A percentile compares a stretch with the other conserved stretches of the same genome.
phyloP scores from a whole-genome alignment of 2,329 filamentous ascomycete genomes.

The Verticillium klebahnii region DNA sequence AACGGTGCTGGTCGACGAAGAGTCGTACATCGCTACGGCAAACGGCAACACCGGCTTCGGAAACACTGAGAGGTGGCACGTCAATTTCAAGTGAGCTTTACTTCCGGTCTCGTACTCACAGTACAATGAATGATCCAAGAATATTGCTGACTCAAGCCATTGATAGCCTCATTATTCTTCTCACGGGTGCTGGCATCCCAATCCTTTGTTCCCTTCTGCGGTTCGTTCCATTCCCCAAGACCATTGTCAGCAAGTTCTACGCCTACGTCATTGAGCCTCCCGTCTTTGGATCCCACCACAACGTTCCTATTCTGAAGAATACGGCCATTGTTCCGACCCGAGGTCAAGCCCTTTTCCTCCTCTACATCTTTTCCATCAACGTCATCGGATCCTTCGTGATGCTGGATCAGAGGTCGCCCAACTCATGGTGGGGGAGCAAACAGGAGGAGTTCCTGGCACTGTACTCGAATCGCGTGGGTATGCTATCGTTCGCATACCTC shows the following conservation, averaged over 20 bases:
- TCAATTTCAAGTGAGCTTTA: neutral
- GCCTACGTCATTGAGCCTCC: slow-evolving; percentile 19
- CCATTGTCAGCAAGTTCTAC: slow-evolving; percentile 11
- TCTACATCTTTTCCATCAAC: slow-evolving; percentile 32
- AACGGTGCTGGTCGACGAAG: slow-evolving; percentile 8
- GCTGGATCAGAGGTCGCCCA: slow-evolving; percentile 19
- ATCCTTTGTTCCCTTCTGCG: slow-evolving; percentile 24
- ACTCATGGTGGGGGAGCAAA: slow-evolving; percentile 11
- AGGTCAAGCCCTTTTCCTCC: slow-evolving; percentile 32
- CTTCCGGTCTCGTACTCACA: neutral
- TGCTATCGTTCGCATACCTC: slow-evolving; percentile 32
- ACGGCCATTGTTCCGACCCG: slow-evolving; percentile 17
- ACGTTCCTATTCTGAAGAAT: slow-evolving; percentile 12
- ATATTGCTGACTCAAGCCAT: neutral
- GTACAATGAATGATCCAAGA: neutral
- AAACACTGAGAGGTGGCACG: slow-evolving; percentile 1
- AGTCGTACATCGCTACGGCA: slow-evolving; percentile 4
- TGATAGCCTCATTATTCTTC: slow-evolving; percentile 18
- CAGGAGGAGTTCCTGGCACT: neutral
- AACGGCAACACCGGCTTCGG: slow-evolving; percentile 9
- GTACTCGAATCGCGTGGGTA: slow-evolving; percentile 31
- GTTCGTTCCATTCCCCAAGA: slow-evolving; percentile 19
- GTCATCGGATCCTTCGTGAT: slow-evolving; percentile 23
- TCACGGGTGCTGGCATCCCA: slow-evolving; percentile 17
- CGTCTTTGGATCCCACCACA: slow-evolving; percentile 14